Base-by-base conservation (phyloP, 441 rosid species). In the Pelargonium cotyledonis region DNA sequence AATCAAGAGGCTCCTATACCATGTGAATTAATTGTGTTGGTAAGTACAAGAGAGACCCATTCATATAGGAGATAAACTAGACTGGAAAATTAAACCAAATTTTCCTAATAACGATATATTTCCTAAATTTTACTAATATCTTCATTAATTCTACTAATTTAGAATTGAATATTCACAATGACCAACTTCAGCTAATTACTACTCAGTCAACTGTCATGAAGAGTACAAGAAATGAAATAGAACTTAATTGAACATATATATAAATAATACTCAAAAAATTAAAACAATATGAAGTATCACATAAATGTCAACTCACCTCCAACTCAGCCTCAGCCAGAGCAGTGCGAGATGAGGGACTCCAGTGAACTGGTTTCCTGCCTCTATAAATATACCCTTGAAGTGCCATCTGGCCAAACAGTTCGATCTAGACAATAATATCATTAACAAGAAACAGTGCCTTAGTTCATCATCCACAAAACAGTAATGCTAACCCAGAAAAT, bases 281-380 rank as follows among this genome's bases (percentile, higher is more conserved):
- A 4, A 31, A 40, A 6, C 19, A 18, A 64, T 35, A 49, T 10
- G 51, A 31, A 49, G 38, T 46, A 47, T 12, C 0, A 49, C 21
- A 47, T n/a, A 31, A 35, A 64, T 38, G 66, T n/a, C 73, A 65
- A 35, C 68, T 70, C 82, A 95, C 99, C 96, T 95, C 99, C 83
- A 95, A 82, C 83, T 95, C 99, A 23, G 99, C 97, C 85, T 92
- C 99, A 64, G 99, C 97, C 80, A 95, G 99, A 76, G 99, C 99
- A 67, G 99, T 95, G 67, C 91, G 89, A 15, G 99, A 90, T 71
- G 96, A 90, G 69, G 99, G 97, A 81, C 97, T 95, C 99, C 97
- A 95, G 75, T 91, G 94, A 80, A 95, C 97, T 35, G 97, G 99
- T 80, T 95, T 95, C 77, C 89, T 87, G 75, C 99, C 99, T 79